Evolutionary conservation across 2,329 filamentous ascomycete species (phyloP).

Genomic region (Beauveria sp.): DNA sequence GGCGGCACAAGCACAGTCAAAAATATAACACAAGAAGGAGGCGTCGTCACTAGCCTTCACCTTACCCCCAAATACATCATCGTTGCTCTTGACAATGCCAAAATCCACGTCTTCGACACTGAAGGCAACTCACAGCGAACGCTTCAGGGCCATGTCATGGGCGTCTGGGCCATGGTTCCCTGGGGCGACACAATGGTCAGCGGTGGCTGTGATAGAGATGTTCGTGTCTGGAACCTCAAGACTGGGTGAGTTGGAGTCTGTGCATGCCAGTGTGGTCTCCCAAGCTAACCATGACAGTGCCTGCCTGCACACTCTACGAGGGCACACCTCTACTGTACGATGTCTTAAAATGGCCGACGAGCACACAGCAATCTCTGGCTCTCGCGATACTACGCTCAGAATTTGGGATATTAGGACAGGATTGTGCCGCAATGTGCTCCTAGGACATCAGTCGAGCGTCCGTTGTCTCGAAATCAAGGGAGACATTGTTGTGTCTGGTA

Average conservation of each 20-base stretch:
- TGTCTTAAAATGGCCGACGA: conserved; percentile 96
- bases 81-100: conserved; percentile 93
- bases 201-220: conserved; percentile 92
- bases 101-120: conserved; percentile 96
- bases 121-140: conserved; percentile 83
- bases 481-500: conserved; percentile 94
- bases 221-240: conserved; percentile 91
- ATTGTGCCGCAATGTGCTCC: conserved; percentile 80
- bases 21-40: conserved; percentile 92
- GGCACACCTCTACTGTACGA: conserved; percentile 92
- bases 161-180: conserved; percentile 98
- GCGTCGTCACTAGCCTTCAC: conserved; percentile 92
- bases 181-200: conserved; percentile 94
- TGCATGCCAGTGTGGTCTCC: not conserved
- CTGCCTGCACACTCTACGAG: conserved; percentile 75
- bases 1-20: conserved; percentile 77
- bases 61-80: conserved; percentile 95
- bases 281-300: conserved; percentile 37
- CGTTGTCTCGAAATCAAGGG: conserved; percentile 92
- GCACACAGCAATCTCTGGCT: conserved; percentile 92
- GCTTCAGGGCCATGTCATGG: conserved; percentile 94
- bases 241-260: conserved; percentile 59
- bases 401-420: conserved; percentile 92
- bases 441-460: conserved; percentile 92
- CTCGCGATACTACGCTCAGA: conserved; percentile 84